Evolutionary conservation across 495 filamentous ascomycete genomes (phyloP), one percentile per base, ranked within the genome.

Genomic region (Viridothelium virens): DNA sequence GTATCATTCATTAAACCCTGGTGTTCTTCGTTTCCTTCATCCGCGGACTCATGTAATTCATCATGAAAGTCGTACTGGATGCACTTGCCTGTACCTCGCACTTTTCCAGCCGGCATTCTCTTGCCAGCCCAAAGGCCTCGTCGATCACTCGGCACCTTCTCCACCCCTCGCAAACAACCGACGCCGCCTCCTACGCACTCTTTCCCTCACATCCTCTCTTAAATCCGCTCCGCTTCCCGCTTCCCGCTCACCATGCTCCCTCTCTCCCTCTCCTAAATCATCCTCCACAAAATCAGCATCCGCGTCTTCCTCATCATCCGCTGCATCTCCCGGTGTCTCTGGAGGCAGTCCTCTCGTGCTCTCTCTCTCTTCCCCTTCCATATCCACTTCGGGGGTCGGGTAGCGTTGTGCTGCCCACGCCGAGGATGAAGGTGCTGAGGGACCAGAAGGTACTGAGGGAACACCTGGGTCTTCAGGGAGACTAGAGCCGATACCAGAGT

Each of bases 231-330:
- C 41, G 14, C 41, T 44, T 14, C 1, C 41, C 14, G 0, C 41
- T 7, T 1, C 1, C 41, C 7, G 41, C 41, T 14, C 41, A 44
- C 41, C 14, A 44, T 44, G 7, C 48, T 53, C 48, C 48, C 48
- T 16, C 48, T 53, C 48, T 53, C 48, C 48, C 48, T 53, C 48
- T n/a, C 48, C 48, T n/a, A 53, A 5, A 53, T 53, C 48, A 53
- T 53, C 48, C n/a, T 53, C 48, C 10, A 53, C 48, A 53, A 53
- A 53, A 14, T 53, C 48, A 1, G 48, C 48, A 2, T 53, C 48
- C 48, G 41, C 41, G 1, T 53, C 48, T 1, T 53, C 48, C n/a
- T 53, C 48, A 18, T 53, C 48, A 53, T 53, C 48, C 9, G 48
- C 48, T 5, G n/a, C 48, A 9, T 53, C 48, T n/a, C 48, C 48